Evolutionary conservation across 768 basidiomycete genomes (phyloP).

Genomic region (Boletellus ananas): DNA sequence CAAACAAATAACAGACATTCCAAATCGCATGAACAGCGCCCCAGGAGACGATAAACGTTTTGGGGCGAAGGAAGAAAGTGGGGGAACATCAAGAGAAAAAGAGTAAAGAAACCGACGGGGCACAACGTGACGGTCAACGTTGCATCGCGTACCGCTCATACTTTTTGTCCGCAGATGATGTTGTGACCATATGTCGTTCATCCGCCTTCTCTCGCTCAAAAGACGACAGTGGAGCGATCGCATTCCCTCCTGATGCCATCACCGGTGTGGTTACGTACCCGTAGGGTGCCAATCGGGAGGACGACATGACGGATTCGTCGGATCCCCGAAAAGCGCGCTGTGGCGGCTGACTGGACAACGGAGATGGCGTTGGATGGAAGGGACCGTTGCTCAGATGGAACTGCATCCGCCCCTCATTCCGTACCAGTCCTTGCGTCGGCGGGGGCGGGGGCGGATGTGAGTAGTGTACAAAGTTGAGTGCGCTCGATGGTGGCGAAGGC

Average conservation of each 20-base stretch:
- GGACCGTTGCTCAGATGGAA: constrained; percentile 19
- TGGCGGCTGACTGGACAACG: constrained; percentile 25
- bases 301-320: constrained; percentile 34
- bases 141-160: constrained; percentile 29
- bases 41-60: constrained; percentile 6
- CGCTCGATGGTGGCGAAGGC: constrained; percentile 61
- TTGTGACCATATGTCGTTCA: constrained; percentile 46
- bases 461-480: constrained; percentile 59
- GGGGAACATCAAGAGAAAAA: neutral
- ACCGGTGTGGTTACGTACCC: constrained; percentile 38
- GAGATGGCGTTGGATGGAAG: constrained; percentile 45
- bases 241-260: constrained; percentile 29
- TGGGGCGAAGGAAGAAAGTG: neutral
- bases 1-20: constrained; percentile 2
- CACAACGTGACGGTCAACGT: constrained; percentile 11
- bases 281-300: constrained; percentile 35
- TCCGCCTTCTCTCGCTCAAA: constrained; percentile 57
- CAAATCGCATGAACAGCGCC: constrained; percentile 4
- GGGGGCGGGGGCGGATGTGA: constrained; percentile 35
- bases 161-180: constrained; percentile 38
- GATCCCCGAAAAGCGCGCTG: constrained; percentile 36
- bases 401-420: constrained; percentile 28
- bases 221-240: constrained; percentile 34
- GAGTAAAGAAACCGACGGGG: neutral
- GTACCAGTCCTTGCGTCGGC: constrained; percentile 30